Conservation (phyloP, 106 monocot genomes). For the Dendrobium chrysotoxum region DNA sequence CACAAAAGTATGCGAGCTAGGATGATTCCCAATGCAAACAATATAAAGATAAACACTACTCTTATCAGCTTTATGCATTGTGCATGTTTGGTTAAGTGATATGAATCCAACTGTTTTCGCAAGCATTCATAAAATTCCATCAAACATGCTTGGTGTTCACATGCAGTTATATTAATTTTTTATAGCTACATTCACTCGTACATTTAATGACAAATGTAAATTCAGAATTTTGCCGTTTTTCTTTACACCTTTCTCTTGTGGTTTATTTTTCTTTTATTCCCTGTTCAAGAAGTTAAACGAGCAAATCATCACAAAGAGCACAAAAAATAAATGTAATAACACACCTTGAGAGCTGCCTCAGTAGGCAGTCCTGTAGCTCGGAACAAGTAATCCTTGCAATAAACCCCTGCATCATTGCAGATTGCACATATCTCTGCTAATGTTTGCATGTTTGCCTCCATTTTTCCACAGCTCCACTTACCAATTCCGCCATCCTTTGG, state of each 20-base stretch:
- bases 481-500: conserved; percentile 64
- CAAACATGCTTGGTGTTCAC: too few species aligned
- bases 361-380: conserved; percentile 64
- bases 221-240: neutral
- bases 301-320: neutral
- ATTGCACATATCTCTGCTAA: conserved; percentile 67
- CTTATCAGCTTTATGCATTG: too few species aligned
- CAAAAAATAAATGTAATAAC: neutral
- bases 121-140: too few species aligned
- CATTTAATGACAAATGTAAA: too few species aligned
- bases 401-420: conserved; percentile 77
- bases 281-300: neutral
- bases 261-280: neutral
- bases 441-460: conserved; percentile 48
- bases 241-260: neutral
- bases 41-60: too few species aligned
- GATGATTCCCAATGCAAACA: too few species aligned
- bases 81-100: too few species aligned
- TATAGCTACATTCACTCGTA: too few species aligned
- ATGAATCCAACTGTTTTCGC: too few species aligned
- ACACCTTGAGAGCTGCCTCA: conserved; percentile 85
- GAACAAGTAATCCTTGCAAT: conserved; percentile 40
- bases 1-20: too few species aligned
- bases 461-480: conserved; percentile 41
- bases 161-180: too few species aligned